Conservation (phyloP, 108 stramenopile species). For the Nannochloropsis gaditana region DNA sequence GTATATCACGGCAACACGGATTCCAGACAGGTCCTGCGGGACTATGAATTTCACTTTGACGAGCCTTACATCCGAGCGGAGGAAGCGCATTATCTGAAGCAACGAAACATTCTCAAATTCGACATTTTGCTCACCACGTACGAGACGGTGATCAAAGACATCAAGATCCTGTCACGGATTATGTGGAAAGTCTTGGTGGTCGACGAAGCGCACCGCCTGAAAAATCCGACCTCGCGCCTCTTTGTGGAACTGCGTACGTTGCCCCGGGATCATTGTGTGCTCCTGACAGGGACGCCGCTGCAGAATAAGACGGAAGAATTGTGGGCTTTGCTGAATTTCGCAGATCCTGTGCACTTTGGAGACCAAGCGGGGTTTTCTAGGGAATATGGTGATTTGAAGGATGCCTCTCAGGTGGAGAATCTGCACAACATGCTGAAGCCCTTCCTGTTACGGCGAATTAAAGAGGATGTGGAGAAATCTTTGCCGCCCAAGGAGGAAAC, state of each 20-base stretch:
- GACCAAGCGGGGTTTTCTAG: slow-evolving; percentile 62
- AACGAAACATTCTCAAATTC: slow-evolving; percentile 59
- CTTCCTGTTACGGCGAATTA: slow-evolving; percentile 81
- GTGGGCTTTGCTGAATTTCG: slow-evolving; percentile 62
- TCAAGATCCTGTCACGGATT: slow-evolving; percentile 67
- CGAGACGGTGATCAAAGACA: slow-evolving; percentile 79
- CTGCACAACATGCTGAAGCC: slow-evolving; percentile 83
- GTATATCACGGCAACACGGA: slow-evolving; percentile 88
- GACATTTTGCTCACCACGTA: slow-evolving; percentile 91
- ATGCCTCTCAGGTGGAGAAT: slow-evolving; percentile 74
- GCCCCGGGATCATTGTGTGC: slow-evolving; percentile 54
- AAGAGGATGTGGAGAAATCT: slow-evolving; percentile 93
- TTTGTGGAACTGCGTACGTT: slow-evolving; percentile 28
- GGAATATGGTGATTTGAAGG: slow-evolving; percentile 72
- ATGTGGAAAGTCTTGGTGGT: slow-evolving; percentile 78
- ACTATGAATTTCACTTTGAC: slow-evolving; percentile 80
- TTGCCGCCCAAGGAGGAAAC: slow-evolving; percentile 95
- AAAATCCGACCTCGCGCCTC: slow-evolving; percentile 63
- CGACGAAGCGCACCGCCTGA: slow-evolving; percentile 89
- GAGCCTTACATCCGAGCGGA: slow-evolving; percentile 40
- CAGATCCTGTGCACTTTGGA: slow-evolving; percentile 40
- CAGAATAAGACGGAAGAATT: slow-evolving; percentile 93
- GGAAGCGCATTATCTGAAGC: slow-evolving; percentile 29
- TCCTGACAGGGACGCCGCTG: slow-evolving; percentile 95
- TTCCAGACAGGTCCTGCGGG: slow-evolving; percentile 69